Evolutionary conservation across 768 basidiomycete species (phyloP).

Genomic region (Russula brevipes): DNA sequence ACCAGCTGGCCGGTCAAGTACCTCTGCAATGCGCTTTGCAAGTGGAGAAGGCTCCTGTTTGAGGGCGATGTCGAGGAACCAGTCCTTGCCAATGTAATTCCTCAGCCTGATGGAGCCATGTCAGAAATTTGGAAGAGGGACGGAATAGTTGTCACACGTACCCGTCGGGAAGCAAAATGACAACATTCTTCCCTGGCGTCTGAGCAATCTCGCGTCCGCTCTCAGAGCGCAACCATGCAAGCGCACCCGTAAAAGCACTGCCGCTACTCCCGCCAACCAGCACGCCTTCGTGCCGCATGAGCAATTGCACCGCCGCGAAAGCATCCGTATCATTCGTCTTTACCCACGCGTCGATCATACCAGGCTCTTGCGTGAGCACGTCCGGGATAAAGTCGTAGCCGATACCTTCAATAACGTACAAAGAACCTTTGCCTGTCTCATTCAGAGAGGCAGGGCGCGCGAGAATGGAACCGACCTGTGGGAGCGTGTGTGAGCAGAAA

Average conservation of each 20-base stretch:
- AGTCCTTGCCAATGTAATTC: slow-evolving; percentile 92
- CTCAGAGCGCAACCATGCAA: slow-evolving; percentile 70
- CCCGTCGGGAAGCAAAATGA: slow-evolving; percentile 89
- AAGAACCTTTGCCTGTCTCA: slow-evolving; percentile 40
- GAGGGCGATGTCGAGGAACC: slow-evolving; percentile 75
- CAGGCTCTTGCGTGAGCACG: slow-evolving; percentile 63
- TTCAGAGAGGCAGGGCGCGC: slow-evolving; percentile 68
- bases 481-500: neutral
- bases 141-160: slow-evolving; percentile 35
- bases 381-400: slow-evolving; percentile 92
- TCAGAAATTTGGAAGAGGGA: neutral
- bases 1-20: slow-evolving; percentile 29
- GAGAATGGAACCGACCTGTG: slow-evolving; percentile 83
- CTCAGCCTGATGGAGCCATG: slow-evolving; percentile 53
- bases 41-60: slow-evolving; percentile 50
- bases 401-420: slow-evolving; percentile 91
- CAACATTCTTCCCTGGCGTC: slow-evolving; percentile 76
- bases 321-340: slow-evolving; percentile 82
- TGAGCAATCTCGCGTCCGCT: slow-evolving; percentile 60
- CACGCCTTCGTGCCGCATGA: slow-evolving; percentile 84
- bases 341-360: slow-evolving; percentile 70
- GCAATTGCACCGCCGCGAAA: slow-evolving; percentile 62
- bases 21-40: slow-evolving; percentile 43
- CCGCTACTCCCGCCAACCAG: slow-evolving; percentile 94
- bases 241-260: slow-evolving; percentile 70